Evolutionary conservation across 2,329 filamentous ascomycete genomes (phyloP), one percentile per base, ranked within the genome.

Genomic region (Hymenoscyphus occultus): DNA sequence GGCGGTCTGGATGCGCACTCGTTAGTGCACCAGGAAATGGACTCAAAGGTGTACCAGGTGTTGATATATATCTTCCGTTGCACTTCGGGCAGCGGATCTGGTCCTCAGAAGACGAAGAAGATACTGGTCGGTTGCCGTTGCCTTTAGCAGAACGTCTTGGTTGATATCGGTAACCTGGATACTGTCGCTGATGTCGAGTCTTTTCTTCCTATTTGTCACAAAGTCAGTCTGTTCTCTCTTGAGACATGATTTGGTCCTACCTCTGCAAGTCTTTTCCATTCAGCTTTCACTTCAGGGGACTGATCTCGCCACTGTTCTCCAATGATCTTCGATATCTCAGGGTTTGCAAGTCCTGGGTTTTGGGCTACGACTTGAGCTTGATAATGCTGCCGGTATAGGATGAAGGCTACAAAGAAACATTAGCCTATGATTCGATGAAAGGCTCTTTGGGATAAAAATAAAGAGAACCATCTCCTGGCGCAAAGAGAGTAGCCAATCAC

Each of bases 241-340:
- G n/a, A 42, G 28, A n/a, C 14, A 22, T 59, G 67, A 59, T 66
- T 60, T 54, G n/a, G 62, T 32, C 73, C 68, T 78, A 89, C 91
- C 79, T 96, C 92, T 66, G 95, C 95, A 64, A 96, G 84, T 67
- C 84, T 84, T 77, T 95, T 96, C 95, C 95, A 99, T 76, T 89
- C 85, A 69, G 88, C 86, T 78, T 96, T 96, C 64, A 88, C 83
- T 62, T 90, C 86, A 31, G 89, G 84, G 3, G 87, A 79, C 74
- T 96, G 88, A 64, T 87, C 84, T 73, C 90, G 88, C 95, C 95
- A 99, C 84, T 93, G 90, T 76, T 75, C 74, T 61, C 94, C 94
- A 71, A 98, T 96, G 72, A 98, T 96, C 79, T 97, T 97, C 70
- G 94, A 97, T 72, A 98, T 96, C 61, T 97, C 92, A 2, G 94